Base-by-base conservation (phyloP, 768 basidiomycete genomes). In the Omphalotus guepiniiformis region DNA sequence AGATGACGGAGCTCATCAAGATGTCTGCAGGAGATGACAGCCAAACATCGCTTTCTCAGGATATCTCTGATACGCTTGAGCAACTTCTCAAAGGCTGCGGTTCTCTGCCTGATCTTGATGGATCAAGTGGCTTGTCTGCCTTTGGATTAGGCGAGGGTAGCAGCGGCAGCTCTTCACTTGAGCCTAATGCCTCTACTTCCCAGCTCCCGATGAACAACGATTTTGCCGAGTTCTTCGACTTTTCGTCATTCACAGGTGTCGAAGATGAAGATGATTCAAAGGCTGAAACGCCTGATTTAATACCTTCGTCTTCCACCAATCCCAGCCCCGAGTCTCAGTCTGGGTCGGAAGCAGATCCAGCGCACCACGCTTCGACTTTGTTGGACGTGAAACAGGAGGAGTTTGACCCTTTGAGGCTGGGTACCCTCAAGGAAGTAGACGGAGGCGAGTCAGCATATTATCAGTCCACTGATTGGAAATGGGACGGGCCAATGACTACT, bases 291-390 rank as follows among this genome's bases (percentile, higher is more conserved):
- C 88, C 88, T 7, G 88, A 89, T 47, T 72, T 90, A 39, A 68
- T 85, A 11, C 30, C 30, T 13, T n/a, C n/a, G n/a, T 72, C 73
- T 27, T 78, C 82, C 9, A 82, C 85, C 16, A 86, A 87, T 49
- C 79, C 86, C 16, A 86, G 88, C 54, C 82, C 79, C 9, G 88
- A 86, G 59, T 88, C 88, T 2, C 83, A 84, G 56, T 88, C 86
- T 12, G 79, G 75, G 28, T 77, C 83, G 7, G 86, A 85, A 55
- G 68, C 75, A 25, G 83, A 83, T 47, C 63, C 66, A 21, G 60
- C 67, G 45, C 74, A 78, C 42, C 70, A 71, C 53, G 61, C 70
- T 49, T 63, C 72, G 36, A 58, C 47, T 36, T 52, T 63, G 27
- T 73, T 72, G 45, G 79, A 80, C 55, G 64, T 63, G 29, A 80